A percentile compares a stretch with the other conserved stretches of the same genome.
Conservation (phyloP, 2,329 filamentous ascomycete genomes). For the Paracorniculantispora psalliotae region DNA sequence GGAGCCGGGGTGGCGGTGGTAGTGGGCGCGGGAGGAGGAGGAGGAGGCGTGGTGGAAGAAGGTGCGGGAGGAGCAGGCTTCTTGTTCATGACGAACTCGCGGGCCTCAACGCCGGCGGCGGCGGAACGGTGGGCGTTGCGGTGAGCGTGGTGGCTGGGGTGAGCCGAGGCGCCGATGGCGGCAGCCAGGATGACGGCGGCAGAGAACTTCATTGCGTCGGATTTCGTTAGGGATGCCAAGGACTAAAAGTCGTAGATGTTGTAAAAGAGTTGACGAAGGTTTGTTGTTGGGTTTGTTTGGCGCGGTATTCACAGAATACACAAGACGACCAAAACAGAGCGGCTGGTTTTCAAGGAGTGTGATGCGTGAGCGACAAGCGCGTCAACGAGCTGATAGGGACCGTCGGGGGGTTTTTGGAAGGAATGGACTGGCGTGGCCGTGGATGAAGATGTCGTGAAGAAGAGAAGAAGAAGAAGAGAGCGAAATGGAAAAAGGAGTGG, state of each 20-base stretch:
- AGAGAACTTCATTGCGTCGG: constrained; percentile 38
- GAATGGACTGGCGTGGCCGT: constrained; percentile 16
- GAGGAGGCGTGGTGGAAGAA: constrained; percentile 11
- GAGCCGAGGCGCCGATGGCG: constrained; percentile 37
- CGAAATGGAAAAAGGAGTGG: constrained; percentile 2
- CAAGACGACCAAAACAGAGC: constrained; percentile 13
- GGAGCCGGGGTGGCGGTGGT: constrained; percentile 8
- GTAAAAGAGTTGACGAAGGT: neutral
- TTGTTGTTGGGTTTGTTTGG: neutral
- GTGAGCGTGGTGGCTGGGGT: constrained; percentile 36
- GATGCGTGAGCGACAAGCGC: constrained; percentile 10
- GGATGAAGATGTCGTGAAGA: constrained; percentile 17
- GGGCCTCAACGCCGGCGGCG: constrained; percentile 22
- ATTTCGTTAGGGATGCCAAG: neutral
- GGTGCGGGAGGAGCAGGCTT: constrained; percentile 24
- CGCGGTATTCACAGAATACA: constrained; percentile 14
- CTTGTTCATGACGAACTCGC: constrained; percentile 31
- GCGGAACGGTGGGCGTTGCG: constrained; percentile 29
- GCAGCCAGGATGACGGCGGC: constrained; percentile 33
- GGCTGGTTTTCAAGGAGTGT: constrained; percentile 15
- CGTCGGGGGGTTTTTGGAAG: constrained; percentile 9
- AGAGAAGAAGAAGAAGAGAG: constrained; percentile 11
- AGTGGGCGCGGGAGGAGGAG: constrained; percentile 9
- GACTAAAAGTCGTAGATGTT: neutral
- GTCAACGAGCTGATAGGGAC: constrained; percentile 10